Percentiles rank a stretch among this genome's conserved stretches.
phyloP scores from a whole-genome alignment of 495 filamentous ascomycete species.

The Aspergillus cristatus region DNA sequence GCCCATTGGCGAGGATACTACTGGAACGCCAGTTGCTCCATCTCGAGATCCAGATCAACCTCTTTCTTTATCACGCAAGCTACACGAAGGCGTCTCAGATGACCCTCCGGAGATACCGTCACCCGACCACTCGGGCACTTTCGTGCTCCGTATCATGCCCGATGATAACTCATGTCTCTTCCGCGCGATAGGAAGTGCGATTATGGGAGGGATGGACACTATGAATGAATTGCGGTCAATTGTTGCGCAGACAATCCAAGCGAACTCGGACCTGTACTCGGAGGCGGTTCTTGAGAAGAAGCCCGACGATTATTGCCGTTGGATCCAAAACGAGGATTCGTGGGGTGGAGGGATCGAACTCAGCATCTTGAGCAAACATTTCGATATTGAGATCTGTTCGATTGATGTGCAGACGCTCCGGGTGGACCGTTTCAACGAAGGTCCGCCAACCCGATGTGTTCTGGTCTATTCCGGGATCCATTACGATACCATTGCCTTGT shows the following conservation, averaged over 20 bases:
- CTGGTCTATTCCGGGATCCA: conserved; percentile 92
- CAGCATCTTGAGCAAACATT: conserved; percentile 73
- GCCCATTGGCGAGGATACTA: background rate
- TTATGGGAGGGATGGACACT: conserved; percentile 62
- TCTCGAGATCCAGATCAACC: conserved; percentile 11
- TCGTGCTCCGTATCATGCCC: conserved; percentile 89
- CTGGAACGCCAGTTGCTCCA: conserved; percentile 9
- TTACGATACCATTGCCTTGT: conserved; percentile 84
- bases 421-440: conserved; percentile 76
- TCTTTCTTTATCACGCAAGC: conserved; percentile 11
- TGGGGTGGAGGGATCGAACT: conserved; percentile 96
- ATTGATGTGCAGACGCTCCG: conserved; percentile 65
- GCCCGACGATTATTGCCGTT: conserved; percentile 70
- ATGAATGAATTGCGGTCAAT: conserved; percentile 72
- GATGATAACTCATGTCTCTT: conserved; percentile 97
- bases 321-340: conserved; percentile 69
- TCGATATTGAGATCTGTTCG: conserved; percentile 77
- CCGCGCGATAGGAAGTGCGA: conserved; percentile 71
- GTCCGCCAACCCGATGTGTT: conserved; percentile 58
- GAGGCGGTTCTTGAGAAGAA: conserved; percentile 67
- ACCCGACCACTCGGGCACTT: conserved; percentile 49
- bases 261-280: conserved; percentile 59
- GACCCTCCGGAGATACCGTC: conserved; percentile 67
- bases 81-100: conserved; percentile 14
- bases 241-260: conserved; percentile 70